Evolutionary conservation across 495 filamentous ascomycete genomes (phyloP).

Genomic region (Parmelia sp.): DNA sequence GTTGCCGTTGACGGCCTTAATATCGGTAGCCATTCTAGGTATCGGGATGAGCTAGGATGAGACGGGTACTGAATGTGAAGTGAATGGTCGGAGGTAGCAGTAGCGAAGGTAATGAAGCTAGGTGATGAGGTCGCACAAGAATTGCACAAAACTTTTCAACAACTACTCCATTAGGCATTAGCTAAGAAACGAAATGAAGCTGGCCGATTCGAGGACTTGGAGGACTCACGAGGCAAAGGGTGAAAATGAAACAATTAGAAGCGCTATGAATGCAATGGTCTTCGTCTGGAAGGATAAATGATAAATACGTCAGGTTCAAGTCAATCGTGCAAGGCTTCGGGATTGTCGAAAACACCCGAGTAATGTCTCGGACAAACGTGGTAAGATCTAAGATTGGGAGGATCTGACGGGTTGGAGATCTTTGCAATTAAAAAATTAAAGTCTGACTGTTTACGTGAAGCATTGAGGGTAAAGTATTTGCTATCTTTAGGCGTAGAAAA

Average conservation of each 20-base stretch:
- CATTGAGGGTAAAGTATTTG: background rate
- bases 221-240: conserved; percentile 3
- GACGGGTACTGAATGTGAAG: background rate
- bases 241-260: conserved; percentile 2
- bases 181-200: background rate
- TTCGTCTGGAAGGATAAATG: background rate
- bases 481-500: background rate
- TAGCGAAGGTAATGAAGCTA: background rate
- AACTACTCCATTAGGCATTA: conserved; percentile 3
- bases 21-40: conserved; percentile 21
- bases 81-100: background rate
- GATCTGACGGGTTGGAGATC: background rate
- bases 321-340: conserved; percentile 9
- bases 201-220: background rate
- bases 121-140: conserved; percentile 2
- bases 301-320: background rate
- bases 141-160: conserved; percentile 3
- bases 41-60: too few relatives aligned
- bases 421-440: conserved; percentile 8
- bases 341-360: background rate
- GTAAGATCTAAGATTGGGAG: background rate
- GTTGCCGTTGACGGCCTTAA: conserved; percentile 23
- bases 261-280: conserved; percentile 15
- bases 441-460: conserved; percentile 1
- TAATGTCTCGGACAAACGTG: background rate